These are phyloP conservation scores for Penicillium palitans DNA, from an alignment of 2,329 filamentous ascomycete species.

Conservation along the genomic window DNA sequence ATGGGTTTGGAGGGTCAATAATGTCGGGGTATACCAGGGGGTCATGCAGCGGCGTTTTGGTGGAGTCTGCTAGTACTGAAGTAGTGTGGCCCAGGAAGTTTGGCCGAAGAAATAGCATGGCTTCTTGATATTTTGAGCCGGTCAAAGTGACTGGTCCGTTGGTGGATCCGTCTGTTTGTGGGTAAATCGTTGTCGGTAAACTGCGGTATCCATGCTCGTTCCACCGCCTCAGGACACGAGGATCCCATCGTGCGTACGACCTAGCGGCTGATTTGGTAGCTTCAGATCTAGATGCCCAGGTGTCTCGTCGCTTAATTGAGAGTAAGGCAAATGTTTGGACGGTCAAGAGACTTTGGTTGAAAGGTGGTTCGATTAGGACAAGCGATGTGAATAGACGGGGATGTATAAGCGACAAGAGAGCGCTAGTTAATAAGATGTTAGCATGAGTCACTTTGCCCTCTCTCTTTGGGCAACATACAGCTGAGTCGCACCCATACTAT, in stretches of 20 bases:
- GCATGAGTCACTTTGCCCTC: background rate
- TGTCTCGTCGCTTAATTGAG: conserved; percentile 6
- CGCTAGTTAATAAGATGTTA: background rate
- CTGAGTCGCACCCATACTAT: conserved; percentile 46
- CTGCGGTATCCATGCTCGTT: conserved; percentile 7
- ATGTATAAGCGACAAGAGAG: conserved; percentile 3
- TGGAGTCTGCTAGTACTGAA: background rate
- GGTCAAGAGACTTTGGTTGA: no score
- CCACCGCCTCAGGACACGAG: conserved; percentile 13
- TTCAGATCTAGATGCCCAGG: conserved; percentile 4
- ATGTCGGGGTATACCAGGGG: conserved; percentile 7
- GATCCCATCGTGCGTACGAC: conserved; percentile 7
- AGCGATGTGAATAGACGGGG: conserved; percentile 10
- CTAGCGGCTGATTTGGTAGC: conserved; percentile 3
- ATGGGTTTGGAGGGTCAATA: conserved; percentile 1
- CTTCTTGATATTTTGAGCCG: conserved; percentile 12
- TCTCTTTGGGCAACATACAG: background rate
- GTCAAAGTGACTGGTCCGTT: conserved; percentile 2
- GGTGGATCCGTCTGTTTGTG: background rate
- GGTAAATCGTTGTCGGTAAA: background rate
- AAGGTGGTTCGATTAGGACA: background rate
- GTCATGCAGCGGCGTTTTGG: background rate
- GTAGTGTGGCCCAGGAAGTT: conserved; percentile 3
- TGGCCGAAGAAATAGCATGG: conserved; percentile 9
- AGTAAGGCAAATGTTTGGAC: no score